Evolutionary conservation across 192 early-diverging fungal genomes (phyloP).

Genomic region (Mortierella hygrophila): DNA sequence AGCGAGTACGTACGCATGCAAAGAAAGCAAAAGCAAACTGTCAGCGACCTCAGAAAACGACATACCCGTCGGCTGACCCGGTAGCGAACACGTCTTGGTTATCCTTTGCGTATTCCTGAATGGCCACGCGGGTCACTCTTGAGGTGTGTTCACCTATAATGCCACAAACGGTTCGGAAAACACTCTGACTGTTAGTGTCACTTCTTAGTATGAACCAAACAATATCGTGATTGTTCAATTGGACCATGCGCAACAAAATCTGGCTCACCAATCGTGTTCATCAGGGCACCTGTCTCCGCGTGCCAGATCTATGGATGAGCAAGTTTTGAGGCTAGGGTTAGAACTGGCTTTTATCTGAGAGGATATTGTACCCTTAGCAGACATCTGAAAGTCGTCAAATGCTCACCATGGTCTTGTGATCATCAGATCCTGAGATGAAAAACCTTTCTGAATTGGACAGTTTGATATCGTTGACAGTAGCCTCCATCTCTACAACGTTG

Average conservation of each 20-base stretch:
- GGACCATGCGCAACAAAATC: background rate
- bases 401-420: constrained; percentile 32
- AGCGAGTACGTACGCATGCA: background rate
- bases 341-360: background rate
- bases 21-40: background rate
- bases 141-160: constrained; percentile 17
- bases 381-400: background rate
- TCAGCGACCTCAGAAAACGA: background rate
- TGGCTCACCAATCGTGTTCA: constrained; percentile 14
- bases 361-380: background rate
- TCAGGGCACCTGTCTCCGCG: constrained; percentile 18
- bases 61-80: constrained; percentile 28
- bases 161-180: too few species aligned
- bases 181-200: too few species aligned
- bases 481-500: background rate
- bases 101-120: constrained; percentile 2
- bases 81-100: constrained; percentile 39
- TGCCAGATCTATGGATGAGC: constrained; percentile 30
- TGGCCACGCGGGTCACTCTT: constrained; percentile 16
- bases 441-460: constrained; percentile 30
- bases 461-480: constrained; percentile 48
- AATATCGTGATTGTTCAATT: background rate
- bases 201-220: too few species aligned
- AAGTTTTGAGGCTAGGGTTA: background rate
- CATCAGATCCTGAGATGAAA: constrained; percentile 34